phyloP scores from a whole-genome alignment of 1,139 yeast genomes.

The Hansenula sp. region DNA sequence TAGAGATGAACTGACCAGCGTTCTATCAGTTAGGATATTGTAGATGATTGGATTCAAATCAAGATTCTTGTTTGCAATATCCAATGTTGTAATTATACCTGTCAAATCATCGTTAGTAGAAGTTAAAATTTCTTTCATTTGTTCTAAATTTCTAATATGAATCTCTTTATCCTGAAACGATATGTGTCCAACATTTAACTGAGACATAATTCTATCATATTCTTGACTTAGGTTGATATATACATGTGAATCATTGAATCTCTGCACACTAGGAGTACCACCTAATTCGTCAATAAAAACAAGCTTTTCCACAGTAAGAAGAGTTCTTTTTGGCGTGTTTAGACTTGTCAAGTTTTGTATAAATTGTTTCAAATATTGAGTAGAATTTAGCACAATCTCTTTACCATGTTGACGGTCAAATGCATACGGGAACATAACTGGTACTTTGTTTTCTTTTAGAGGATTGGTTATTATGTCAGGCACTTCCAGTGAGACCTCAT shows the following conservation, averaged over 20 bases:
- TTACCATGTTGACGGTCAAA: slow-evolving; percentile 9
- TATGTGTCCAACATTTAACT: slow-evolving; percentile 33
- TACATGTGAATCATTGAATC: slow-evolving; percentile 82
- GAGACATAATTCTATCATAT: slow-evolving; percentile 58
- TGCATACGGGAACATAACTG: slow-evolving; percentile 19
- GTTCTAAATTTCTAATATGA: slow-evolving; percentile 28
- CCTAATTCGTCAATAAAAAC: slow-evolving; percentile 78
- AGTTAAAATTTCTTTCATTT: slow-evolving; percentile 27
- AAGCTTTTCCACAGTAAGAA: slow-evolving; percentile 66
- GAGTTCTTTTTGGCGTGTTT: slow-evolving; percentile 9
- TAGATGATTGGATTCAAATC: slow-evolving; percentile 67
- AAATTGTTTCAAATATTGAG: slow-evolving; percentile 11
- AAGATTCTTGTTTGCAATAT: slow-evolving; percentile 18
- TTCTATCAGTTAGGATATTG: slow-evolving; percentile 85
- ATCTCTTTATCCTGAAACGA: slow-evolving; percentile 10
- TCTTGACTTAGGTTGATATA: slow-evolving; percentile 85
- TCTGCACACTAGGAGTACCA: slow-evolving; percentile 84
- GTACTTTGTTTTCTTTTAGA: slow-evolving; percentile 4
- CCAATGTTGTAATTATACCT: slow-evolving; percentile 33
- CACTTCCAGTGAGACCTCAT: neutral
- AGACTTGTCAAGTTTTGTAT: slow-evolving; percentile 17
- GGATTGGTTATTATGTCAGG: slow-evolving; percentile 2
- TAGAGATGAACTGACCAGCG: slow-evolving; percentile 87
- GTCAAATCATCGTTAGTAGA: slow-evolving; percentile 31
- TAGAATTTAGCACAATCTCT: slow-evolving; percentile 16